A percentile compares a stretch with the other conserved stretches of the same genome.
These are phyloP conservation scores for Malassezia brasiliensis DNA, from an alignment of 1,284 basidiomycete genomes.

Conservation along the genomic window DNA sequence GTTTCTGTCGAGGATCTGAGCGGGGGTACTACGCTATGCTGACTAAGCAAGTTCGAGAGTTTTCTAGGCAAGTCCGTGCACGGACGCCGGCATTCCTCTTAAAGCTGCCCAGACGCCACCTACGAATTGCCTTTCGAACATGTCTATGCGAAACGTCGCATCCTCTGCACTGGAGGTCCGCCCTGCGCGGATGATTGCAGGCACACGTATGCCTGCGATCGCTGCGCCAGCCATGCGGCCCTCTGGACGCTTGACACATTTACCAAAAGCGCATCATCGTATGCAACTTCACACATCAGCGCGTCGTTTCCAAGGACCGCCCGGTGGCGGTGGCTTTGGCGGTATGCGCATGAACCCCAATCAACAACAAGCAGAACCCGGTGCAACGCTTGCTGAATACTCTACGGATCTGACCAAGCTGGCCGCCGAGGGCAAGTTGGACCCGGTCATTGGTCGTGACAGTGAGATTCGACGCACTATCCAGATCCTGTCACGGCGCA, in stretches of 20 bases:
- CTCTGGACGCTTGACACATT: too few relatives aligned
- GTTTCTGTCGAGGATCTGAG: too few relatives aligned
- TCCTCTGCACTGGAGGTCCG: not conserved
- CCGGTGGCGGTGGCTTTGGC: conserved; percentile 18
- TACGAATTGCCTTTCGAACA: not conserved
- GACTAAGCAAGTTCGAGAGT: conserved; percentile 13
- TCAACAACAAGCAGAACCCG: conserved; percentile 17
- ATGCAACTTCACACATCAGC: conserved; percentile 13
- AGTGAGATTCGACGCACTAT: conserved; percentile 77
- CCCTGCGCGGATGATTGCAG: not conserved
- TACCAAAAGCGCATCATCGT: not conserved
- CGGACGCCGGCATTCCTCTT: not conserved
- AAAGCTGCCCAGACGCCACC: not conserved
- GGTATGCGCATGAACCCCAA: conserved; percentile 21
- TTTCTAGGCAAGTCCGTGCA: conserved; percentile 2
- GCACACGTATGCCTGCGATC: conserved; percentile 4
- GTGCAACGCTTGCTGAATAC: conserved; percentile 25
- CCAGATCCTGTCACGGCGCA: conserved; percentile 55
- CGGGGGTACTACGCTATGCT: not conserved
- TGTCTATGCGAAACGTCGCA: conserved; percentile 1
- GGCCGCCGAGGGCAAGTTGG: conserved; percentile 27
- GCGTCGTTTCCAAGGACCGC: conserved; percentile 7
- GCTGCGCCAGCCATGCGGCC: not conserved
- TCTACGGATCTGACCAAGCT: conserved; percentile 26
- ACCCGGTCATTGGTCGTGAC: conserved; percentile 52